Percentiles rank a stretch among this genome's conserved stretches.
Evolutionary conservation across 2,329 filamentous ascomycete species (phyloP).

Genomic region (Calonectria ilicicola): DNA sequence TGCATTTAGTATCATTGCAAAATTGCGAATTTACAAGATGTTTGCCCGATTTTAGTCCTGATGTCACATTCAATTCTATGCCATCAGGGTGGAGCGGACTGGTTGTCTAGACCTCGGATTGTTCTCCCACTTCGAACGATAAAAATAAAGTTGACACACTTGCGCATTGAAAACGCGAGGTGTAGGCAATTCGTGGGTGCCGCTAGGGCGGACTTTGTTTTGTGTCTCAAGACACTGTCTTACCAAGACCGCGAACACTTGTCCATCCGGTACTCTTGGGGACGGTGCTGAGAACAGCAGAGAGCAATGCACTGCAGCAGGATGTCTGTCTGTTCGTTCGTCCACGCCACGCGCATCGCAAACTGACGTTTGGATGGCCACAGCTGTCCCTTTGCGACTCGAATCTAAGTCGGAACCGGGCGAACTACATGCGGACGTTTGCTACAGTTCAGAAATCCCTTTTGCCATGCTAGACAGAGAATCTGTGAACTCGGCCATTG

Average conservation of each 20-base stretch:
- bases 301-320: not conserved
- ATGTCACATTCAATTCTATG: conserved; percentile 66
- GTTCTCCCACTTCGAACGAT: conserved; percentile 72
- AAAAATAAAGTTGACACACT: conserved; percentile 68
- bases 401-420: conserved; percentile 27
- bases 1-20: not conserved
- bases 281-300: not conserved
- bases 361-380: conserved; percentile 23
- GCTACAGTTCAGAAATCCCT: conserved; percentile 1
- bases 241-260: conserved; percentile 11
- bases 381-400: conserved; percentile 20
- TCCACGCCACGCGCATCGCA: conserved; percentile 11
- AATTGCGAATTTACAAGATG: conserved; percentile 20
- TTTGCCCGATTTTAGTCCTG: conserved; percentile 75
- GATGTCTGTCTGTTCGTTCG: not conserved
- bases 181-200: conserved; percentile 72
- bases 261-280: not conserved
- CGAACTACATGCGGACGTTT: conserved; percentile 15
- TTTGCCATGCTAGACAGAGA: not conserved
- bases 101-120: conserved; percentile 75
- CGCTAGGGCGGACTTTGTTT: conserved; percentile 38
- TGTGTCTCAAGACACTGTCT: not conserved
- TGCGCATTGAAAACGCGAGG: conserved; percentile 69
- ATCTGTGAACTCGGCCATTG: not conserved
- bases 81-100: conserved; percentile 74